These are phyloP conservation scores for Globisporangium paddicum DNA, from an alignment of 352 stramenopile genomes.

Conservation along the genomic window DNA sequence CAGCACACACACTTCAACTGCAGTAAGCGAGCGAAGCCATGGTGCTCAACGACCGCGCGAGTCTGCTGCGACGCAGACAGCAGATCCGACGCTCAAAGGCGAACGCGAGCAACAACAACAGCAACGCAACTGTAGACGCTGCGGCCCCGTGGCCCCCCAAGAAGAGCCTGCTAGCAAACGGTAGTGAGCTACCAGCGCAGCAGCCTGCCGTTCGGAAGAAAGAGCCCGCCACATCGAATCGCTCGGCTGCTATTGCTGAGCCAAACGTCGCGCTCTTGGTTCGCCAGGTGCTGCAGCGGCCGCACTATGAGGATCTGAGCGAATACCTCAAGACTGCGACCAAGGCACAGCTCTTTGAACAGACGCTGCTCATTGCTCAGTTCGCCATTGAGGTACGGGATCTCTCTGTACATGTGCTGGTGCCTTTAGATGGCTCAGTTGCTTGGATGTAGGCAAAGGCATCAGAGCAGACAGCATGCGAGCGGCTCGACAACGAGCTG, in stretches of 20 bases:
- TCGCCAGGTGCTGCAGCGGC: conserved; percentile 45
- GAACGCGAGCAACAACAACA: conserved; percentile 7
- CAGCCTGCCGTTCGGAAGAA: background rate
- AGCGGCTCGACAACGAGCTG: conserved; percentile 18
- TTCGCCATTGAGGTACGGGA: conserved; percentile 39
- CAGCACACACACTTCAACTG: background rate
- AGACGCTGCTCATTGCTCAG: conserved; percentile 35
- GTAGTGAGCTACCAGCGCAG: background rate
- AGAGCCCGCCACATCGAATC: background rate
- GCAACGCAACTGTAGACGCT: background rate
- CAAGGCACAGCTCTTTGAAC: conserved; percentile 46
- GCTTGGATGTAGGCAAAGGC: conserved; percentile 17
- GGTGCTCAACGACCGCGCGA: conserved; percentile 26
- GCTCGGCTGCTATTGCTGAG: conserved; percentile 1
- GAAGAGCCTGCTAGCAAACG: conserved; percentile 1
- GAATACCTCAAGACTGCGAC: conserved; percentile 29
- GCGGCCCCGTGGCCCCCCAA: conserved; percentile 2
- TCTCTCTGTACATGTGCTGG: too few relatives aligned
- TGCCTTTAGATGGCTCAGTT: background rate
- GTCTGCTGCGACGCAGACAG: conserved; percentile 25
- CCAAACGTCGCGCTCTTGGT: conserved; percentile 35
- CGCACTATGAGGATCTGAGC: conserved; percentile 30
- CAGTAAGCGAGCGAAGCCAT: background rate
- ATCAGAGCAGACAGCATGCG: conserved; percentile 13
- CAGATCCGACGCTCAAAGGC: conserved; percentile 25